Percentiles rank a stretch among this genome's conserved stretches.
Conservation (phyloP, 352 stramenopile genomes). For the Globisporangium abappressorium region DNA sequence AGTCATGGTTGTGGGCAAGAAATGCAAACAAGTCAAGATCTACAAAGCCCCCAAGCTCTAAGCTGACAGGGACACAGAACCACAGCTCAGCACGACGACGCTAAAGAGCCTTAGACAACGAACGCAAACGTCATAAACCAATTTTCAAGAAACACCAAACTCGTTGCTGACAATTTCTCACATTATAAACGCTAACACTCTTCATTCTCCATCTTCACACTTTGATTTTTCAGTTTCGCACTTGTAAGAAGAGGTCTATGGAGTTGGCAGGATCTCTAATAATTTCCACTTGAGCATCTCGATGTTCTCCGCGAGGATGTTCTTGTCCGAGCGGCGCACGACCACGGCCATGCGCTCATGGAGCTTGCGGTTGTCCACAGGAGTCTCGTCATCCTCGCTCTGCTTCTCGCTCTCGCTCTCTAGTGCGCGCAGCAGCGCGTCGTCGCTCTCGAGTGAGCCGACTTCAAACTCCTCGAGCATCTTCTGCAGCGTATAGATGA, state of each 20-base stretch:
- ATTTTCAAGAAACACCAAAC: slow-evolving; percentile 13
- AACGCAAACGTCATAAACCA: background rate
- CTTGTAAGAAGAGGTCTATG: slow-evolving; percentile 20
- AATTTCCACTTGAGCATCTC: slow-evolving; percentile 72
- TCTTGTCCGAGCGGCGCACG: slow-evolving; percentile 56
- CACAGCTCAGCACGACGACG: background rate
- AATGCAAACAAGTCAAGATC: slow-evolving; percentile 65
- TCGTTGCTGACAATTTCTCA: slow-evolving; percentile 4
- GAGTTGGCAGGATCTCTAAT: slow-evolving; percentile 41
- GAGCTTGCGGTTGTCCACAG: slow-evolving; percentile 21
- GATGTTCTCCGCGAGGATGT: slow-evolving; percentile 63
- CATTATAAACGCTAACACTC: background rate
- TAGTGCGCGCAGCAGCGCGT: slow-evolving; percentile 31
- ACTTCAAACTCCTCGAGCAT: slow-evolving; percentile 51
- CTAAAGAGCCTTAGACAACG: background rate
- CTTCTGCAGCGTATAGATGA: slow-evolving; percentile 64
- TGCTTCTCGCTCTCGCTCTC: slow-evolving; percentile 21
- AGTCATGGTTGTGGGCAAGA: slow-evolving; percentile 65
- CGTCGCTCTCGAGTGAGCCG: slow-evolving; percentile 38
- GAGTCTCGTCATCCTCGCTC: background rate
- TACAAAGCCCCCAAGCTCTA: slow-evolving; percentile 52
- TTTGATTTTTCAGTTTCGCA: background rate
- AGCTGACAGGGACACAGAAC: background rate
- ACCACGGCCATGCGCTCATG: slow-evolving; percentile 55
- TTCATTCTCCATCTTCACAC: background rate